A percentile compares a stretch with the other conserved stretches of the same genome.
Conservation (phyloP, 768 basidiomycete species). For the Tricholoma flavovirens region DNA sequence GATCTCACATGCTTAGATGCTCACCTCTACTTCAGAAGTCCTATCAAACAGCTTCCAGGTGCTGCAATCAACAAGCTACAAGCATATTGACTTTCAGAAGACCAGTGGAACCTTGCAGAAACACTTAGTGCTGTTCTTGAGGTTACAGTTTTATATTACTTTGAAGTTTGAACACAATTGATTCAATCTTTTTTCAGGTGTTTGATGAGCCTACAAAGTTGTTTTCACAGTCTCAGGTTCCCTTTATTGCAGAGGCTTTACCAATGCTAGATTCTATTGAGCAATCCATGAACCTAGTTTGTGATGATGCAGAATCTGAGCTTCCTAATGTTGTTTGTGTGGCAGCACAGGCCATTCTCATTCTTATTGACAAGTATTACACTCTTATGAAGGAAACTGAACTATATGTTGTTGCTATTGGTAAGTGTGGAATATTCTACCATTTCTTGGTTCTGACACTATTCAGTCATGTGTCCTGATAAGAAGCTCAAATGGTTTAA, state of each 20-base stretch:
- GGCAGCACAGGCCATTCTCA: conserved; percentile 14
- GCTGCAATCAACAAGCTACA: conserved; percentile 8
- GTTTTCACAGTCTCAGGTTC: conserved; percentile 20
- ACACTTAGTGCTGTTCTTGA: conserved; percentile 20
- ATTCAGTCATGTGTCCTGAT: conserved; percentile 19
- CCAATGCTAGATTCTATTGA: conserved; percentile 12
- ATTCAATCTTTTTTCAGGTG: conserved; percentile 12
- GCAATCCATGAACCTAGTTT: conserved; percentile 11
- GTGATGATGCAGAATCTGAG: conserved; percentile 11
- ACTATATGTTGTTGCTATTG: conserved; percentile 15
- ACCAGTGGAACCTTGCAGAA: conserved; percentile 22
- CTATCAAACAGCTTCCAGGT: conserved; percentile 18
- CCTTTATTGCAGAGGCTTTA: conserved; percentile 15
- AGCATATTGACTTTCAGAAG: conserved; percentile 15
- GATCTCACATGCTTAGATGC: conserved; percentile 21
- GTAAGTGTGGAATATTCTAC: conserved; percentile 3
- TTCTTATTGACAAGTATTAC: conserved; percentile 15
- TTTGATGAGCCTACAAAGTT: conserved; percentile 19
- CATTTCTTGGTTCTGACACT: conserved; percentile 12
- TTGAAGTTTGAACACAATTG: not conserved
- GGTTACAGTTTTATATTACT: conserved; percentile 10
- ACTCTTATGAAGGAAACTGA: conserved; percentile 10
- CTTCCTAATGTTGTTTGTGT: conserved; percentile 12
- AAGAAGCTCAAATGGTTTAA: not conserved
- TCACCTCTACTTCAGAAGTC: conserved; percentile 19